A percentile compares a stretch with the other conserved stretches of the same genome.
Evolutionary conservation across 1,284 basidiomycete species (phyloP).

Genomic region (Moesziomyces sp.): DNA sequence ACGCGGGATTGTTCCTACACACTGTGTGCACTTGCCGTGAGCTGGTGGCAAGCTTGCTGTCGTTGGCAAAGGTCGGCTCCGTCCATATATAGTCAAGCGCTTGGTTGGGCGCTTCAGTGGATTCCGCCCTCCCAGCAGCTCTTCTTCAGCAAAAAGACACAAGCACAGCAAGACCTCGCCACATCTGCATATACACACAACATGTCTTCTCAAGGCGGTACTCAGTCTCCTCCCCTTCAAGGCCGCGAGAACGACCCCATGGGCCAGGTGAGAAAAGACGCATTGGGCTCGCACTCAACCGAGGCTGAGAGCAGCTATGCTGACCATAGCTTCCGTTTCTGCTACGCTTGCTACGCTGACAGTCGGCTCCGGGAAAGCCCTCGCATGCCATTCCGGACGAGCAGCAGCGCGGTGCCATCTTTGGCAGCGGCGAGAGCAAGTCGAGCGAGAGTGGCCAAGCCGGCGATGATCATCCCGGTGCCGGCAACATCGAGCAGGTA

Average conservation of each 20-base stretch:
- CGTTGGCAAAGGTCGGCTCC: too few species aligned
- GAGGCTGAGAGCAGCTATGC: too few species aligned
- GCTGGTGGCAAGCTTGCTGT: too few species aligned
- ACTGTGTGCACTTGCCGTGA: too few species aligned
- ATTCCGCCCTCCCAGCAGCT: too few species aligned
- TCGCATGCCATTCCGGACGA: conserved; percentile 44
- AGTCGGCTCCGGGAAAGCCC: conserved; percentile 47
- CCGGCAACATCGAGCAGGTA: conserved; percentile 23
- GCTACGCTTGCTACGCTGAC: background rate
- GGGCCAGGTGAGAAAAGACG: conserved; percentile 35
- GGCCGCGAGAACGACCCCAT: conserved; percentile 52
- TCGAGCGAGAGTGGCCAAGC: conserved; percentile 31
- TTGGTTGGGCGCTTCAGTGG: too few species aligned
- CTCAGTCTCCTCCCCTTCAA: conserved; percentile 49
- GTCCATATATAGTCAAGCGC: too few species aligned
- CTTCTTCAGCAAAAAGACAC: too few species aligned
- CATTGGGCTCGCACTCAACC: too few species aligned
- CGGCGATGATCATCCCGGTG: conserved; percentile 17
- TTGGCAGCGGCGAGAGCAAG: conserved; percentile 38
- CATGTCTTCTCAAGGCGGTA: conserved; percentile 43
- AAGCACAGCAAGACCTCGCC: too few species aligned
- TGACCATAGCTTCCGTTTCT: background rate
- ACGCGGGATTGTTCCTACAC: too few species aligned
- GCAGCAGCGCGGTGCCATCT: conserved; percentile 43
- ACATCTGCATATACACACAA: background rate